Base-by-base conservation (phyloP, 2,329 filamentous ascomycete genomes). In the Sarocladium kiliense region DNA sequence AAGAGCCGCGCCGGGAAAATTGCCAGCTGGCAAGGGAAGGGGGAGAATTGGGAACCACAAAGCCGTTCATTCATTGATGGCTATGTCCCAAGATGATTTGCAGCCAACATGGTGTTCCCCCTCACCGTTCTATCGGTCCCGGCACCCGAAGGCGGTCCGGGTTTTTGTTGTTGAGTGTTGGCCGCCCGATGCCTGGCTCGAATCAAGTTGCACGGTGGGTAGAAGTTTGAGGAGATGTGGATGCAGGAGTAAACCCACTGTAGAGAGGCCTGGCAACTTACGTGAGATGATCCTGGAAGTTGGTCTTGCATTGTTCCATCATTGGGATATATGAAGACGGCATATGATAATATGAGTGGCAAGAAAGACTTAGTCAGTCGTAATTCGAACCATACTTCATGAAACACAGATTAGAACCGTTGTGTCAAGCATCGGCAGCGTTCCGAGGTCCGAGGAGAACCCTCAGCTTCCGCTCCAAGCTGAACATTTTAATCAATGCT, bases 1-100 rank as follows among this genome's bases (percentile, higher is more conserved):
- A 49, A 49, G 47, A 51, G 47, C 47, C 47, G 47, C n/a, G 30
- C 47, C 47, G 47, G 47, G 30, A 51, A 51, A 51, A 51, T 51
- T 36, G 21, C 27, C n/a, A 19, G 21, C 10, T 27, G 44, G 44
- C 26, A 36, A 36, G 27, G 47, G 30, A 36, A 19, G 18, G 25
- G 25, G 44, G 25, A 19, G 12, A 39, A 39, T 16, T 16, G 16
- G n/a, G n/a, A n/a, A n/a, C n/a, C n/a, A n/a, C n/a, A n/a, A n/a
- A n/a, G n/a, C n/a, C n/a, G n/a, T n/a, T n/a, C n/a, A n/a, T n/a
- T n/a, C n/a, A n/a, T n/a, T n/a, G n/a, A n/a, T n/a, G n/a, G n/a
- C 18, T 39, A 6, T 6, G 41, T 39, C 36, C 6, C 12, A 16
- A 39, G 36, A 16, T n/a, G 9, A n/a, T 6, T 39, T 16, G 36